Percentiles rank a stretch among this genome's conserved stretches.
Evolutionary conservation across 768 basidiomycete species (phyloP).

Genomic region (Leccinum incarnatum): DNA sequence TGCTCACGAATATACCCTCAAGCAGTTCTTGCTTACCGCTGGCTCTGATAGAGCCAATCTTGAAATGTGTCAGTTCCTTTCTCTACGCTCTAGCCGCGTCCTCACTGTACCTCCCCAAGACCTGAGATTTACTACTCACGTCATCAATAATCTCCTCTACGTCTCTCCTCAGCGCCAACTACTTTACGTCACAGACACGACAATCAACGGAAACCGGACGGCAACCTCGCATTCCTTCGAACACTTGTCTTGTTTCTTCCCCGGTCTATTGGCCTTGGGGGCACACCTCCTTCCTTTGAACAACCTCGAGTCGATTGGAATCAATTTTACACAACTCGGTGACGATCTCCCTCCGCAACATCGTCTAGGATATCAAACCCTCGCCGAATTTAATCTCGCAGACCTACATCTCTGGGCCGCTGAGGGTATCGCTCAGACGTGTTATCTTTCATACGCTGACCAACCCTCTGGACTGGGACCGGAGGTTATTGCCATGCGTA

Average conservation of each 20-base stretch:
- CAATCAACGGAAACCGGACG: slow-evolving; percentile 26
- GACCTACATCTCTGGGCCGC: slow-evolving; percentile 76
- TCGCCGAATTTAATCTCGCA: slow-evolving; percentile 50
- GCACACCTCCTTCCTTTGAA: slow-evolving; percentile 59
- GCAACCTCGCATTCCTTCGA: slow-evolving; percentile 55
- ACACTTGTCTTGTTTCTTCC: slow-evolving; percentile 76
- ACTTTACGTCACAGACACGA: slow-evolving; percentile 64
- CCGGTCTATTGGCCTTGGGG: slow-evolving; percentile 72
- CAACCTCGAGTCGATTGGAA: slow-evolving; percentile 45
- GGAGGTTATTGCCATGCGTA: slow-evolving; percentile 46
- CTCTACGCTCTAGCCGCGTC: neutral
- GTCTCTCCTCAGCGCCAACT: slow-evolving; percentile 61
- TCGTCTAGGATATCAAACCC: slow-evolving; percentile 34
- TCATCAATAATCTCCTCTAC: slow-evolving; percentile 64
- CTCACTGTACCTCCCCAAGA: slow-evolving; percentile 38
- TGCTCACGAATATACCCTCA: slow-evolving; percentile 74
- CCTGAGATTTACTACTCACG: slow-evolving; percentile 56
- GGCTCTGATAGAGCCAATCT: slow-evolving; percentile 57
- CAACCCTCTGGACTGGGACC: slow-evolving; percentile 67
- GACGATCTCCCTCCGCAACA: slow-evolving; percentile 20
- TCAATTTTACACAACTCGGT: slow-evolving; percentile 42
- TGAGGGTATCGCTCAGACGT: slow-evolving; percentile 68
- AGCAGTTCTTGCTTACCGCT: slow-evolving; percentile 66
- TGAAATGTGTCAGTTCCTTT: slow-evolving; percentile 56
- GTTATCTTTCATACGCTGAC: slow-evolving; percentile 70